Evolutionary conservation across 345 rosid species (phyloP).

Genomic region (Leavenworthia alabamica): DNA sequence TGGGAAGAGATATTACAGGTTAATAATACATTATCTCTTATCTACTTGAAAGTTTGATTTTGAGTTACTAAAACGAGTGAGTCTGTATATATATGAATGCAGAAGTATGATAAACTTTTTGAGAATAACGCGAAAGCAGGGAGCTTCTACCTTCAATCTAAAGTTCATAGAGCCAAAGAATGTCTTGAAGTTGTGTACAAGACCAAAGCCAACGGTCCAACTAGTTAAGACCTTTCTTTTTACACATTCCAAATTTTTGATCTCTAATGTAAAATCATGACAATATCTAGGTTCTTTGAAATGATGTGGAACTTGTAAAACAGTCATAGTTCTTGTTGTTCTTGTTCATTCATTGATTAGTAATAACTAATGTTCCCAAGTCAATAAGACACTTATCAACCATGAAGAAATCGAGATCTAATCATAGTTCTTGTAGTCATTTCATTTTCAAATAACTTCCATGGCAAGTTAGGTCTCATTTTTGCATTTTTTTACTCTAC

Average conservation of each 20-base stretch:
- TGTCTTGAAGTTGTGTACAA: slow-evolving; percentile 52
- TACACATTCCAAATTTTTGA: slow-evolving; percentile 1
- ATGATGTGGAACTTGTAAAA: slow-evolving; percentile 9
- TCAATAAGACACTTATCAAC: no score
- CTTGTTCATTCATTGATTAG: neutral
- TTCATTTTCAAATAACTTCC: no score
- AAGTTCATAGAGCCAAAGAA: slow-evolving; percentile 90
- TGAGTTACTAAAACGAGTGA: slow-evolving; percentile 21
- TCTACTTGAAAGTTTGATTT: neutral
- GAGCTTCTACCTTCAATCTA: slow-evolving; percentile 91
- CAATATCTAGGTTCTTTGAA: slow-evolving; percentile 2
- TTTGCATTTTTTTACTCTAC: no score
- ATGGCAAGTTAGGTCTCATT: no score
- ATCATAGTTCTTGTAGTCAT: no score
- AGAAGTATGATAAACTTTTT: slow-evolving; percentile 73
- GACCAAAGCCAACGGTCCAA: slow-evolving; percentile 42
- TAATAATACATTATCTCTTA: neutral
- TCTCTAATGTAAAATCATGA: slow-evolving; percentile 21
- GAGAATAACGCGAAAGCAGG: slow-evolving; percentile 75
- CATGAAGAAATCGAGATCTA: no score
- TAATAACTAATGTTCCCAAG: slow-evolving; percentile 19
- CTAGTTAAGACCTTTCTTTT: slow-evolving; percentile 29
- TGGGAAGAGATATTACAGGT: slow-evolving; percentile 89
- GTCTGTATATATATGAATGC: slow-evolving; percentile 33
- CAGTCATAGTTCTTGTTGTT: slow-evolving; percentile 4